Conservation (phyloP, 805 yeast genomes). For the Myxozyma monticola region DNA sequence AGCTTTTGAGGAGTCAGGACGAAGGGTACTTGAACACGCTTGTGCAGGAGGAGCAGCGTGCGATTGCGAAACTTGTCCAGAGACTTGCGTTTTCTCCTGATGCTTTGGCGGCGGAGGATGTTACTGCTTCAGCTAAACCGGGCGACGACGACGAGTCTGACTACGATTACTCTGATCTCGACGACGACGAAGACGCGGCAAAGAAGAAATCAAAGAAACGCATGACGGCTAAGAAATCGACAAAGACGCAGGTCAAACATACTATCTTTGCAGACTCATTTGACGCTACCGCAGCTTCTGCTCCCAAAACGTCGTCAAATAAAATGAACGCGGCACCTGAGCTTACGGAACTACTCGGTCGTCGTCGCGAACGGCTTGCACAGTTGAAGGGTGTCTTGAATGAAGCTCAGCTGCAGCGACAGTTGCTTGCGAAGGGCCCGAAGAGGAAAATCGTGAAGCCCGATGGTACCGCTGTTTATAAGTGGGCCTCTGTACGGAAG, state of each 20-base stretch:
- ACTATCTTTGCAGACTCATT: slow-evolving; percentile 78
- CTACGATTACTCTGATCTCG: slow-evolving; percentile 49
- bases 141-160: slow-evolving; percentile 30
- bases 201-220: slow-evolving; percentile 49
- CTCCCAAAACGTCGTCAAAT: slow-evolving; percentile 44
- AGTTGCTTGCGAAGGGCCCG: slow-evolving; percentile 86
- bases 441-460: slow-evolving; percentile 70
- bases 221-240: neutral
- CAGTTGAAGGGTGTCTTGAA: slow-evolving; percentile 68
- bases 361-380: slow-evolving; percentile 26
- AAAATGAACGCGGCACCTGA: neutral
- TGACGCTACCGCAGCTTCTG: slow-evolving; percentile 56
- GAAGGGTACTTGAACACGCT: slow-evolving; percentile 78
- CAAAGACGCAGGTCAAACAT: slow-evolving; percentile 47
- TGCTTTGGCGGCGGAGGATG: neutral
- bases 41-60: slow-evolving; percentile 64
- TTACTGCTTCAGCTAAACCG: neutral
- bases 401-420: slow-evolving; percentile 75
- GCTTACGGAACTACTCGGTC: slow-evolving; percentile 32
- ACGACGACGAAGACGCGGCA: slow-evolving; percentile 11
- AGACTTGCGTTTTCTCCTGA: slow-evolving; percentile 34
- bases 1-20: slow-evolving; percentile 84
- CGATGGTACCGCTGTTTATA: slow-evolving; percentile 69
- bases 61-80: slow-evolving; percentile 57
- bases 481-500: slow-evolving; percentile 70